Conservation (phyloP, 352 stramenopile species). For the Phytopythium delawarense region DNA sequence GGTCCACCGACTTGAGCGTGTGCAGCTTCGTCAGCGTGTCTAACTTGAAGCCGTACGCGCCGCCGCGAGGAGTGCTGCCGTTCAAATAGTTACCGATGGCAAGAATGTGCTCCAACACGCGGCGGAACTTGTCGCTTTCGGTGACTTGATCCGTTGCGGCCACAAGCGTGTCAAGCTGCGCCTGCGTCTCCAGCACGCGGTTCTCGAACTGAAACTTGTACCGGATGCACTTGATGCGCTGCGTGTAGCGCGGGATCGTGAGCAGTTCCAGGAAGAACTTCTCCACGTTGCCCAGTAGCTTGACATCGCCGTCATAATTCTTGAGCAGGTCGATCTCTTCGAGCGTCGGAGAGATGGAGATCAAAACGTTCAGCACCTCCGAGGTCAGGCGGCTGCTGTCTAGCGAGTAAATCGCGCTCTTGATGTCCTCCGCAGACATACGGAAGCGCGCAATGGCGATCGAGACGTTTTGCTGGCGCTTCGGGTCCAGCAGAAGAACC, state of each 20-base stretch:
- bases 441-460: slow-evolving; percentile 96
- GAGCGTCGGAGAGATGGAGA: slow-evolving; percentile 83
- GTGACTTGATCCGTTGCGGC: slow-evolving; percentile 77
- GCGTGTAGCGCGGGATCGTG: slow-evolving; percentile 82
- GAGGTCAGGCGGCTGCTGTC: slow-evolving; percentile 68
- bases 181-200: slow-evolving; percentile 77
- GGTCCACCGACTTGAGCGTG: slow-evolving; percentile 79
- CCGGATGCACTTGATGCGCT: slow-evolving; percentile 86
- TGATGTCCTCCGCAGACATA: slow-evolving; percentile 88
- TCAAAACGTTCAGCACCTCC: slow-evolving; percentile 85
- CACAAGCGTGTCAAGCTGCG: slow-evolving; percentile 77
- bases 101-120: slow-evolving; percentile 80
- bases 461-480: slow-evolving; percentile 97
- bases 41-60: slow-evolving; percentile 90
- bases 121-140: slow-evolving; percentile 77
- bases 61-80: slow-evolving; percentile 79
- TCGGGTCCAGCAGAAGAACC: slow-evolving; percentile 92
- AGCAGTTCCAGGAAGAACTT: slow-evolving; percentile 87
- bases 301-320: slow-evolving; percentile 87
- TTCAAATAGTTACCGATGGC: slow-evolving; percentile 93
- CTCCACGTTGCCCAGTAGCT: slow-evolving; percentile 83
- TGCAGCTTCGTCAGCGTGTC: slow-evolving; percentile 89
- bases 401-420: slow-evolving; percentile 79
- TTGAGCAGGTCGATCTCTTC: slow-evolving; percentile 90
- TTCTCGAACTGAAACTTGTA: slow-evolving; percentile 87